These are phyloP conservation scores for Nicotiana tomentosiformis DNA, from an alignment of 257 asterid species.

Conservation along the genomic window DNA sequence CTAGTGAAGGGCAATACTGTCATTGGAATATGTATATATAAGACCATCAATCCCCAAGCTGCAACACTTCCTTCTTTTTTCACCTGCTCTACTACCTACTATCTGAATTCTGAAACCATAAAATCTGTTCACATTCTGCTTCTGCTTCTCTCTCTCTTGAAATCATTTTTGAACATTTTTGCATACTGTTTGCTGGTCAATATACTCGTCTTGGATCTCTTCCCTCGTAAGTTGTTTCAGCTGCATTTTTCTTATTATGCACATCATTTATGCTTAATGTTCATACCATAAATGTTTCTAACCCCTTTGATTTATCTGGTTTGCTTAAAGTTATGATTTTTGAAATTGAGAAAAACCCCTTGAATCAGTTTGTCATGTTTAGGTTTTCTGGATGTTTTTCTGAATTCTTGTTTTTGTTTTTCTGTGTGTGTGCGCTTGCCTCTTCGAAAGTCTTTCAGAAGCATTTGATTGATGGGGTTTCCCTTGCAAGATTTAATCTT, in stretches of 20 bases:
- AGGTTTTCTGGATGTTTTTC: not conserved
- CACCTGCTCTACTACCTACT: not conserved
- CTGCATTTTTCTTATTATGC: not conserved
- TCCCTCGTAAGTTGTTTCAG: not conserved
- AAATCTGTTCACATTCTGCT: not conserved
- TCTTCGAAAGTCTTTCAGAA: not conserved
- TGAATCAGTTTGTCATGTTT: not conserved
- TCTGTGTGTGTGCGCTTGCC: not conserved
- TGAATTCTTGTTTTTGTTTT: not conserved
- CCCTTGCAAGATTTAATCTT: not conserved
- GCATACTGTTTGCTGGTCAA: not conserved
- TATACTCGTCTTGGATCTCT: not conserved
- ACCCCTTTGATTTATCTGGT: not conserved
- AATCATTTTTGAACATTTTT: not conserved
- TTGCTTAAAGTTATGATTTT: not conserved
- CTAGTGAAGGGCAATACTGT: conserved; percentile 7
- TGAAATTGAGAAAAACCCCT: not conserved
- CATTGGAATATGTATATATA: not conserved
- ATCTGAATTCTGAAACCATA: not conserved
- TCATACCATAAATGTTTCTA: not conserved
- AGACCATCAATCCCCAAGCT: not conserved
- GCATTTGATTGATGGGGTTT: not conserved
- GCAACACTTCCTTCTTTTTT: not conserved
- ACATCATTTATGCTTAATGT: not conserved
- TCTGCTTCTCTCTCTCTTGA: not conserved